Percentiles rank a stretch among this genome's conserved stretches.
Conservation (phyloP, 768 basidiomycete genomes). For the Imleria badia region DNA sequence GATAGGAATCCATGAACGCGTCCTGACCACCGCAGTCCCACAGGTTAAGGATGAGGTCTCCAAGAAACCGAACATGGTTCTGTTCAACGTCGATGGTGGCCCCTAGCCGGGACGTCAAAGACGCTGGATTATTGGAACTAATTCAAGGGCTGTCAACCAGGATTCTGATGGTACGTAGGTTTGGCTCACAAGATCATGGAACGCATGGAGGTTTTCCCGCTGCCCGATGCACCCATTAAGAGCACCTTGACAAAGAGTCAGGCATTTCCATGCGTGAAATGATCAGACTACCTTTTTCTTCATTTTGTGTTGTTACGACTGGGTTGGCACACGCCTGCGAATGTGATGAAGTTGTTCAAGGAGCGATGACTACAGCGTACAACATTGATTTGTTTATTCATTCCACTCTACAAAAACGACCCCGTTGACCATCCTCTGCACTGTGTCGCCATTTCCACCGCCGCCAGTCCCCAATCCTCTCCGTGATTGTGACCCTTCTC, state of each 20-base stretch:
- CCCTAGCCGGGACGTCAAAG: constrained; percentile 85
- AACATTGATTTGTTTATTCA: constrained; percentile 2
- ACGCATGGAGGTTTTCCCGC: constrained; percentile 97
- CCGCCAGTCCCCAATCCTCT: constrained; percentile 96
- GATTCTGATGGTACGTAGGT: not conserved
- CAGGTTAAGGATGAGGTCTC: constrained; percentile 91
- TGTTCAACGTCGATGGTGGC: constrained; percentile 99
- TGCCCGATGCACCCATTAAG: constrained; percentile 96
- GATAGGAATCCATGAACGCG: constrained; percentile 96
- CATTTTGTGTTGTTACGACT: constrained; percentile 17
- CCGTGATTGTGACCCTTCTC: constrained; percentile 92
- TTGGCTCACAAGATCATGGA: constrained; percentile 92
- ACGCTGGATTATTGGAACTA: constrained; percentile 93
- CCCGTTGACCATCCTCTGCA: constrained; percentile 68
- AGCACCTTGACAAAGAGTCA: constrained; percentile 61
- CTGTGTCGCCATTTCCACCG: constrained; percentile 87
- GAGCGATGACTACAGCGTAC: constrained; percentile 1
- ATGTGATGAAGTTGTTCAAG: not conserved
- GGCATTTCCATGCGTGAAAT: not conserved
- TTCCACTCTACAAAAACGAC: constrained; percentile 43
- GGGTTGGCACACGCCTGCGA: not conserved
- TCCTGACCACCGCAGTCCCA: constrained; percentile 99
- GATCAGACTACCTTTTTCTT: constrained; percentile 32
- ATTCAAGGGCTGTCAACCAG: constrained; percentile 8
- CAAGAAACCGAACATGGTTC: constrained; percentile 95